Percentiles rank a stretch among this genome's conserved stretches.
These are phyloP conservation scores for Escovopsis weberi DNA, from an alignment of 2,329 filamentous ascomycete genomes.

Conservation along the genomic window DNA sequence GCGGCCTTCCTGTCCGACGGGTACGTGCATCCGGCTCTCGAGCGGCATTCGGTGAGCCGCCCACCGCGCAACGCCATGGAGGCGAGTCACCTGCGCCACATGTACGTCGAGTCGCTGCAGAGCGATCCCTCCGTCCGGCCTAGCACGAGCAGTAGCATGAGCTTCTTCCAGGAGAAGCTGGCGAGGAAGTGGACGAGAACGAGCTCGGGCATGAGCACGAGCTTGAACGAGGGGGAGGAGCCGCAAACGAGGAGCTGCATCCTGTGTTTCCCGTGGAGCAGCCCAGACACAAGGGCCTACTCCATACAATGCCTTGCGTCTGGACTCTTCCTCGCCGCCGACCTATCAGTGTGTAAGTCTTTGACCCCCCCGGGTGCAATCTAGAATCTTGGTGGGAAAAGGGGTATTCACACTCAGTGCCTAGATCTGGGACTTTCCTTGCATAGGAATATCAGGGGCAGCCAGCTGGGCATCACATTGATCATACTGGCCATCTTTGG, in stretches of 20 bases:
- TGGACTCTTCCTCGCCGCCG: slow-evolving; percentile 42
- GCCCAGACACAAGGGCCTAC: slow-evolving; percentile 36
- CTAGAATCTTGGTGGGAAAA: neutral
- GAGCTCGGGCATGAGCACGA: no score
- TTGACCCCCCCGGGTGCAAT: no score
- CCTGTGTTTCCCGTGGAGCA: slow-evolving; percentile 41
- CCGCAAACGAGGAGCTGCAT: slow-evolving; percentile 28
- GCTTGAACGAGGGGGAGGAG: neutral
- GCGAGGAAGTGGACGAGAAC: no score
- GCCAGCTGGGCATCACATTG: slow-evolving; percentile 66
- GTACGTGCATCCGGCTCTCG: no score
- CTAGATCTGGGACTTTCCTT: slow-evolving; percentile 61
- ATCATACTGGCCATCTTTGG: slow-evolving; percentile 62
- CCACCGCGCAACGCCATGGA: no score
- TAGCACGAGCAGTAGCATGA: no score
- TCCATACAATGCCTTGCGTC: slow-evolving; percentile 50
- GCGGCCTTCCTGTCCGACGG: no score
- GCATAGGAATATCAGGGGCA: slow-evolving; percentile 45
- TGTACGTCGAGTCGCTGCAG: no score
- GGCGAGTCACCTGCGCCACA: no score
- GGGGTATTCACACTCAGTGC: neutral
- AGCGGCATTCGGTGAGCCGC: no score
- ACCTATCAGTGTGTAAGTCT: slow-evolving; percentile 52
- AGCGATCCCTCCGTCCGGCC: no score
- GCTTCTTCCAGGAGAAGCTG: no score